Evolutionary conservation across 345 rosid genomes (phyloP).

Genomic region (Populus davidiana): DNA sequence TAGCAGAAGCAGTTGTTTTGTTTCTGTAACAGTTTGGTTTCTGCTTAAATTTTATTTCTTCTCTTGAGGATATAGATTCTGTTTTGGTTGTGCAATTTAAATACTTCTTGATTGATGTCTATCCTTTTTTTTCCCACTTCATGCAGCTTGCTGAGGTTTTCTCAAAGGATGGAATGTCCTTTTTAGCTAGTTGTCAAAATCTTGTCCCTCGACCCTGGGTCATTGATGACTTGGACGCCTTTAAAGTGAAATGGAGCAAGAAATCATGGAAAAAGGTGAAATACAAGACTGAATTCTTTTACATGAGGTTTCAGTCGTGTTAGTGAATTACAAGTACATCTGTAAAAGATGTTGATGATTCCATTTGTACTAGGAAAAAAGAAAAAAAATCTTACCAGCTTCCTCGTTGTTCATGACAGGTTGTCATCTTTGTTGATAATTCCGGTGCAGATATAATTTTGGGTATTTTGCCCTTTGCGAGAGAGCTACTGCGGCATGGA

Average conservation of each 20-base stretch:
- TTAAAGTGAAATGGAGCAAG: constrained; percentile 75
- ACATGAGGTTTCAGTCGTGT: not conserved
- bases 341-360: not conserved
- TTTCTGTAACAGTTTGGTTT: not conserved
- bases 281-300: constrained; percentile 1
- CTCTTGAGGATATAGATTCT: not conserved
- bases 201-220: constrained; percentile 93
- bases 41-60: not conserved
- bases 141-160: constrained; percentile 97
- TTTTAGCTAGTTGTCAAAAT: constrained; percentile 90
- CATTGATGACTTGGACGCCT: constrained; percentile 80
- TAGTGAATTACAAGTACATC: not conserved
- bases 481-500: constrained; percentile 84
- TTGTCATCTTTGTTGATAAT: constrained; percentile 88
- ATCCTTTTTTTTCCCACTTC: constrained; percentile 12
- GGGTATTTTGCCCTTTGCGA: constrained; percentile 91
- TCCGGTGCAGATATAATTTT: constrained; percentile 97
- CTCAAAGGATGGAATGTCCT: constrained; percentile 95
- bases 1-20: not conserved
- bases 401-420: constrained; percentile 45
- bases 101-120: not conserved
- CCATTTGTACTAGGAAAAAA: not conserved
- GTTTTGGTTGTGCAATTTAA: not conserved
- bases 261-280: constrained; percentile 93
- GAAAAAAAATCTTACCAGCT: constrained; percentile 14